Evolutionary conservation across 768 basidiomycete species (phyloP).

Genomic region (Phallus indusiatus): DNA sequence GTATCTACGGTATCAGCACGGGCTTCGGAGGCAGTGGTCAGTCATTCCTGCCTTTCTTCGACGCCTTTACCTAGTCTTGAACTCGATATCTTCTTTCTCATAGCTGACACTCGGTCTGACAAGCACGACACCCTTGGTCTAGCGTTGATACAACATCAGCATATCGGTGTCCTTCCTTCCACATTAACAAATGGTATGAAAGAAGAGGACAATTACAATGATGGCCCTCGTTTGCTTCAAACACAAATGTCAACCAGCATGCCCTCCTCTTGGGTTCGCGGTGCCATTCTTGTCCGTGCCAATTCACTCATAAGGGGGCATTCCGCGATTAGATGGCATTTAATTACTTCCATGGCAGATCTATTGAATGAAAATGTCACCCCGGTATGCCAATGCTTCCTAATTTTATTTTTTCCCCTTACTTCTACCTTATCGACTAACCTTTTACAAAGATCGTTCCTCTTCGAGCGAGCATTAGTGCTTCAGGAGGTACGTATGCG

Average conservation of each 20-base stretch:
- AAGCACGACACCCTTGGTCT: slow-evolving; percentile 63
- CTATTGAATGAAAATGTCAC: slow-evolving; percentile 63
- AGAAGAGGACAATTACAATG: slow-evolving; percentile 30
- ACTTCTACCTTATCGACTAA: background rate
- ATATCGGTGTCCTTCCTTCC: slow-evolving; percentile 63
- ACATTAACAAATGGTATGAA: slow-evolving; percentile 25
- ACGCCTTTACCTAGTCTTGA: slow-evolving; percentile 1
- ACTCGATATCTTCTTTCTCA: slow-evolving; percentile 6
- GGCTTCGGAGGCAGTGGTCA: slow-evolving; percentile 79
- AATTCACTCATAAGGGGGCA: slow-evolving; percentile 86
- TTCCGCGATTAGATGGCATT: slow-evolving; percentile 74
- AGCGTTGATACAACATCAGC: slow-evolving; percentile 81
- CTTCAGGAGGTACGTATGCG: slow-evolving; percentile 56
- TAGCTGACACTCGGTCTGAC: slow-evolving; percentile 76
- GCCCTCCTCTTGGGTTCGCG: slow-evolving; percentile 85
- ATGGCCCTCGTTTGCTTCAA: slow-evolving; percentile 41
- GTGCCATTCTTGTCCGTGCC: slow-evolving; percentile 78
- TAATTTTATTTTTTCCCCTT: background rate
- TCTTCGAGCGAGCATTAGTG: slow-evolving; percentile 73
- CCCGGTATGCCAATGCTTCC: slow-evolving; percentile 11
- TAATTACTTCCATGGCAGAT: slow-evolving; percentile 69
- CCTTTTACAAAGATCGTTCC: slow-evolving; percentile 57
- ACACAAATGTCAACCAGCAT: slow-evolving; percentile 61
- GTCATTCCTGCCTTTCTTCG: slow-evolving; percentile 12
- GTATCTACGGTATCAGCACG: slow-evolving; percentile 78